Conservation (phyloP, 768 basidiomycete genomes). For the Russula emetica region DNA sequence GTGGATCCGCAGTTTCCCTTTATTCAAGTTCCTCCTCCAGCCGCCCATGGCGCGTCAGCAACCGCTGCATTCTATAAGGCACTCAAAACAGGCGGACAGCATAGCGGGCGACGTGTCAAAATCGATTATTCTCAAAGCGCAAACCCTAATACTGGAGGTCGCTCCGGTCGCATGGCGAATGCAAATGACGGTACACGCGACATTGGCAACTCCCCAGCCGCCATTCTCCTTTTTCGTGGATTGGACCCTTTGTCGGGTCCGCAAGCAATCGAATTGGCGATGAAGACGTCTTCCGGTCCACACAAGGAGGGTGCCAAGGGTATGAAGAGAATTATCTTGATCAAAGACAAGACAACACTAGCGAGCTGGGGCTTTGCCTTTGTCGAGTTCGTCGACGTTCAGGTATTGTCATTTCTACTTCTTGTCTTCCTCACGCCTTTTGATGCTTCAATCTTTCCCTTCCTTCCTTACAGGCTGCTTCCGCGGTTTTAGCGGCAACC, state of each 20-base stretch:
- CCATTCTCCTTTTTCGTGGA: constrained; percentile 85
- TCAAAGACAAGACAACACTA: constrained; percentile 84
- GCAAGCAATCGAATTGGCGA: constrained; percentile 79
- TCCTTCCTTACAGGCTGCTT: constrained; percentile 59
- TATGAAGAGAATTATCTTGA: constrained; percentile 81
- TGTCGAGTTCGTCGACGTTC: constrained; percentile 82
- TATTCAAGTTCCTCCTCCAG: constrained; percentile 87
- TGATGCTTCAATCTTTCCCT: constrained; percentile 23
- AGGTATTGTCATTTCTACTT: constrained; percentile 45
- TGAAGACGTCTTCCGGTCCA: constrained; percentile 76
- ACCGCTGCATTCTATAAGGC: constrained; percentile 69
- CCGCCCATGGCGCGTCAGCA: constrained; percentile 79
- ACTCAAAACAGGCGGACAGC: constrained; percentile 62
- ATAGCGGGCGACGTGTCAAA: constrained; percentile 83
- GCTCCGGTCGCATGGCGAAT: constrained; percentile 52
- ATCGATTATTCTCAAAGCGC: constrained; percentile 93
- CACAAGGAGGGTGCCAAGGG: constrained; percentile 77
- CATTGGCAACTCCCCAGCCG: constrained; percentile 79
- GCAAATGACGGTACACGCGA: constrained; percentile 93
- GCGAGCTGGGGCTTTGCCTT: constrained; percentile 93
- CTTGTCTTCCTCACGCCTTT: constrained; percentile 3
- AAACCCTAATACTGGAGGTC: constrained; percentile 61
- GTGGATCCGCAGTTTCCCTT: constrained; percentile 89
- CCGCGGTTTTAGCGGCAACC: constrained; percentile 73
- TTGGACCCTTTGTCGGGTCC: constrained; percentile 85